Evolutionary conservation across 2,329 filamentous ascomycete species (phyloP), one percentile per base, ranked within the genome.

Genomic region (Biscogniauxia sp.): DNA sequence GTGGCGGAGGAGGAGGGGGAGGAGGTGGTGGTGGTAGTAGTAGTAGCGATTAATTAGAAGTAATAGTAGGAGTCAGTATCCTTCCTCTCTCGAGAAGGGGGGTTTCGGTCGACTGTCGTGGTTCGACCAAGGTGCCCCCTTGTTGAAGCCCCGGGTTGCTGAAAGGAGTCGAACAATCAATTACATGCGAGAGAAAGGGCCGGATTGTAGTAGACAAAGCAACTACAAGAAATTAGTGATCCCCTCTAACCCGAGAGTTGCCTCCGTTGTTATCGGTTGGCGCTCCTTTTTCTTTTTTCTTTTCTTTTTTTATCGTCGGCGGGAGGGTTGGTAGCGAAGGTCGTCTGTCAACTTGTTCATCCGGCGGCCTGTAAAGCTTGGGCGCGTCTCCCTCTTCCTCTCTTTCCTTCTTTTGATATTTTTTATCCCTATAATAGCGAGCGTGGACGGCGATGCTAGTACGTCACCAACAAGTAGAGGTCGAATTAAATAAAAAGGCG

Each of bases 81-180:
- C 54, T 56, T 58, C 57, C 54, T 56, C 56, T 51, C 57, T 55
- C 62, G 61, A 56, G 54, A 55, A 60, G 58, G 51, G 51, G 37
- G 60, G 59, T 32, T 32, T 32, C 28, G 52, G 41, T 55, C 53
- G 59, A 51, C 54, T 53, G 51, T 62, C 32, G 37, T 54, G 55
- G 45, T 55, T 58, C 60, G 54, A 59, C n/a, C 54, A 58, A 45
- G 56, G 52, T 62, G 60, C 56, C 59, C 59, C 63, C 63, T 66
- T 64, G 67, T 66, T 59, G 60, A 45, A 17, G 15, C 28, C 61
- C 56, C 26, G 32, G 53, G 32, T 50, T 56, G 20, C 58, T 66
- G 55, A 63, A 66, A 64, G 63, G 57, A 51, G 20, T 59, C 61
- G 37, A 53, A 61, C 57, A 63, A 60, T 68, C 63, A 61, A 70